These are phyloP conservation scores for Seminavis robusta DNA, from an alignment of 108 stramenopile species.

Conservation along the genomic window DNA sequence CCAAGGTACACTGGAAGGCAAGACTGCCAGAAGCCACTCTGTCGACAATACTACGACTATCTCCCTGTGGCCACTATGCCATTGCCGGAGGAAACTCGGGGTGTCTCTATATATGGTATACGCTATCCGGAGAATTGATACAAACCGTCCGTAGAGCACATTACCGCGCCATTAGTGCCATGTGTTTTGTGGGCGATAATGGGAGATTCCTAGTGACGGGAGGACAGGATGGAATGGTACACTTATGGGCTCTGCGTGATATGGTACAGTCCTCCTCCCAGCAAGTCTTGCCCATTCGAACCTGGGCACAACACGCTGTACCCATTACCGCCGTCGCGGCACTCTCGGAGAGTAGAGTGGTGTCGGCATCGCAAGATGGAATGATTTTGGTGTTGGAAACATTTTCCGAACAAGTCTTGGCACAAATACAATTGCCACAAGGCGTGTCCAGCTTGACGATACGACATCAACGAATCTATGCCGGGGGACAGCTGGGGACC, in stretches of 20 bases:
- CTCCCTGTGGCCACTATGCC: constrained; percentile 66
- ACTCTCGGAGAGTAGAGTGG: constrained; percentile 43
- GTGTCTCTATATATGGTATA: constrained; percentile 57
- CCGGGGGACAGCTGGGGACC: constrained; percentile 57
- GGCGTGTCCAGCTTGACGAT: constrained; percentile 41
- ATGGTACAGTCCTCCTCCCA: constrained; percentile 30
- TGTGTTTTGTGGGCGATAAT: too few species aligned
- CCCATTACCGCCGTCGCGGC: constrained; percentile 42
- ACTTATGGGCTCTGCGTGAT: constrained; percentile 61
- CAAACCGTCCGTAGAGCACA: constrained; percentile 70
- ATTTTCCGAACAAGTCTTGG: constrained; percentile 48
- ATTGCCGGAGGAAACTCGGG: constrained; percentile 62
- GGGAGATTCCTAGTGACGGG: constrained; percentile 68
- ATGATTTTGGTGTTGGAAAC: constrained; percentile 61
- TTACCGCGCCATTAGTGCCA: constrained; percentile 55
- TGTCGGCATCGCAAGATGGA: constrained; percentile 62
- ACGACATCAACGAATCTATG: constrained; percentile 44
- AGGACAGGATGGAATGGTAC: constrained; percentile 83
- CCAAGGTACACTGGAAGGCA: constrained; percentile 65
- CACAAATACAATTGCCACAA: constrained; percentile 55
- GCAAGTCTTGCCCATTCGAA: constrained; percentile 47
- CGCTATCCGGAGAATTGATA: constrained; percentile 52
- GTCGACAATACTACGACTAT: constrained; percentile 35
- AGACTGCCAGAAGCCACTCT: constrained; percentile 65
- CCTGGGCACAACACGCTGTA: constrained; percentile 74